Conservation (phyloP, 805 yeast genomes). For the Candida succiphila region DNA sequence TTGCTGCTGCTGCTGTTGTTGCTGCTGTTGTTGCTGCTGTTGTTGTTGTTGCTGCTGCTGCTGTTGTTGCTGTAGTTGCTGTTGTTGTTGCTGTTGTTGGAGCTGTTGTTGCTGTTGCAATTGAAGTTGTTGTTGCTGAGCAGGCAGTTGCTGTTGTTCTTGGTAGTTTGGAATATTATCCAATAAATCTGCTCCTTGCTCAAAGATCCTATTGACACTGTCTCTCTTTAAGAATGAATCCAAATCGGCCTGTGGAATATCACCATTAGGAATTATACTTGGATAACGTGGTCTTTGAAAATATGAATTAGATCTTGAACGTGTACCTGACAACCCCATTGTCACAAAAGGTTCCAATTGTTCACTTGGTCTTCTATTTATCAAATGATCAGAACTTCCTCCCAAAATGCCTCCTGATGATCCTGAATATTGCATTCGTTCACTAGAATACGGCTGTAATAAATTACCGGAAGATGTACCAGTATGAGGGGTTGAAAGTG, state of each 20-base stretch:
- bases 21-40: slow-evolving; percentile 13
- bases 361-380: slow-evolving; percentile 35
- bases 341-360: slow-evolving; percentile 39
- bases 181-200: slow-evolving; percentile 15
- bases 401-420: slow-evolving; percentile 1
- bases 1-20: slow-evolving; percentile 8
- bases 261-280: slow-evolving; percentile 14
- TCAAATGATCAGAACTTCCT: slow-evolving; percentile 12
- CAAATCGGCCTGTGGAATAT: slow-evolving; percentile 21
- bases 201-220: slow-evolving; percentile 18
- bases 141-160: slow-evolving; percentile 8
- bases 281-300: slow-evolving; percentile 19
- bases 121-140: not conserved
- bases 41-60: slow-evolving; percentile 5
- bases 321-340: not conserved
- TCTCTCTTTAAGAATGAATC: slow-evolving; percentile 27
- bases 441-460: slow-evolving; percentile 17
- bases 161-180: slow-evolving; percentile 14
- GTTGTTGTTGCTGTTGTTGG: slow-evolving; percentile 1
- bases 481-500: not conserved
- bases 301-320: slow-evolving; percentile 3
- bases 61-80: slow-evolving; percentile 4
- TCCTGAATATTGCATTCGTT: slow-evolving; percentile 11
- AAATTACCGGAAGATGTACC: slow-evolving; percentile 6
- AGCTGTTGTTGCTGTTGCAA: slow-evolving; percentile 2